A percentile compares a stretch with the other conserved stretches of the same genome.
Evolutionary conservation across 2,329 filamentous ascomycete species (phyloP).

Genomic region (Fusarium sp.): DNA sequence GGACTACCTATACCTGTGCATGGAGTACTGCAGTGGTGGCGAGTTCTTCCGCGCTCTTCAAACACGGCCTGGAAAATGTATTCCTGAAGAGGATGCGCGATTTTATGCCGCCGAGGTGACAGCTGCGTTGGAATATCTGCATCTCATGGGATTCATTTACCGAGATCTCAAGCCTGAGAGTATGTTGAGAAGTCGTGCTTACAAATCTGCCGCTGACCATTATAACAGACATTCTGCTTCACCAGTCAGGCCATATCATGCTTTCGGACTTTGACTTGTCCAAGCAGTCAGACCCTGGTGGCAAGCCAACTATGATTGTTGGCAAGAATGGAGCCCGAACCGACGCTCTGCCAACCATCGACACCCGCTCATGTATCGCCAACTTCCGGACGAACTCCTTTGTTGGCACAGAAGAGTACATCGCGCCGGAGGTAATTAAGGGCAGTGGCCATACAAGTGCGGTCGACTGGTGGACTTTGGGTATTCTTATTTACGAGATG

Average conservation of each 20-base stretch:
- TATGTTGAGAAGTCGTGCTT: constrained; percentile 55
- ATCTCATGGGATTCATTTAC: constrained; percentile 99
- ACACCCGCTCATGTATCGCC: constrained; percentile 97
- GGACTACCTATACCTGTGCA: constrained; percentile 98
- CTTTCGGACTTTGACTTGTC: constrained; percentile 98
- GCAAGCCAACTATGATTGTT: constrained; percentile 97
- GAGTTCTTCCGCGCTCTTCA: constrained; percentile 98
- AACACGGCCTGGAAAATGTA: constrained; percentile 96
- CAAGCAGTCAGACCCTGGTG: constrained; percentile 95
- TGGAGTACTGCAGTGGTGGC: constrained; percentile 99
- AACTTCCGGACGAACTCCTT: constrained; percentile 99
- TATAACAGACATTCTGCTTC: constrained; percentile 85
- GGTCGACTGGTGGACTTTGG: constrained; percentile 99
- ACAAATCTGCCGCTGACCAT: constrained; percentile 18
- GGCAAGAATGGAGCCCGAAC: constrained; percentile 89
- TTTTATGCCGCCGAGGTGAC: constrained; percentile 99
- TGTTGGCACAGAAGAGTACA: constrained; percentile 98
- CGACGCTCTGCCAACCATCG: constrained; percentile 92
- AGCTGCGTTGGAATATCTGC: constrained; percentile 93
- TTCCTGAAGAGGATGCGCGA: constrained; percentile 93
- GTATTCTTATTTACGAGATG: constrained; percentile 99
- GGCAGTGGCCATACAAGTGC: constrained; percentile 98
- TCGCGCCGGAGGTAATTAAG: constrained; percentile 98
- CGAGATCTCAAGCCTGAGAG: constrained; percentile 98
- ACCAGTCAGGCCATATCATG: constrained; percentile 99